Percentiles rank a stretch among this genome's conserved stretches.
Conservation (phyloP, 345 rosid genomes). For the Conringia planisiliqua region DNA sequence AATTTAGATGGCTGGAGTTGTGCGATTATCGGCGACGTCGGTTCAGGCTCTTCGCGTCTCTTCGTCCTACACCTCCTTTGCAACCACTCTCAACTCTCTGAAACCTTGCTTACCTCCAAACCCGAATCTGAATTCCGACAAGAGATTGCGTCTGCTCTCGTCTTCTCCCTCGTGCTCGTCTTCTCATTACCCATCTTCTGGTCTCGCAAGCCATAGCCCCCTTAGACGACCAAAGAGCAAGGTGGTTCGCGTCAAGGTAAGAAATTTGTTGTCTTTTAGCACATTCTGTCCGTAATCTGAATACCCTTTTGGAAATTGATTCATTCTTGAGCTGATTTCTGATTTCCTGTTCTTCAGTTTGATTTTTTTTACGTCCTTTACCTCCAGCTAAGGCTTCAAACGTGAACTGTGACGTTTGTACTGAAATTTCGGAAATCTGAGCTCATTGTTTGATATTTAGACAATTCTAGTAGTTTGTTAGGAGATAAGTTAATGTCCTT, state of each 20-base stretch:
- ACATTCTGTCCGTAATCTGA: background rate
- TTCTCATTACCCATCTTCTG: slow-evolving; percentile 17
- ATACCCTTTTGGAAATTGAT: background rate
- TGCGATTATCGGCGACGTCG: slow-evolving; percentile 40
- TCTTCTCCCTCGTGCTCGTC: slow-evolving; percentile 29
- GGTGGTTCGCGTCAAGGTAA: slow-evolving; percentile 26
- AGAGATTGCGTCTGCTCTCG: slow-evolving; percentile 39
- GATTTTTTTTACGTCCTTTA: background rate
- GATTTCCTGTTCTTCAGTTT: background rate
- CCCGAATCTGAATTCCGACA: slow-evolving; percentile 29
- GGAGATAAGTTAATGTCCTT: slow-evolving; percentile 2
- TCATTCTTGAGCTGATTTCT: background rate
- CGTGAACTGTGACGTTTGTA: background rate
- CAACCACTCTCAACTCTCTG: slow-evolving; percentile 37
- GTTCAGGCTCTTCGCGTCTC: slow-evolving; percentile 44
- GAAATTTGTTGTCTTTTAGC: background rate
- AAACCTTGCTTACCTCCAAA: slow-evolving; percentile 34
- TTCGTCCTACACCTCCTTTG: slow-evolving; percentile 36
- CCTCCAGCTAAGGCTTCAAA: background rate
- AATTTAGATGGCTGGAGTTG: slow-evolving; percentile 62
- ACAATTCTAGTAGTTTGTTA: background rate
- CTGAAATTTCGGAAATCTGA: background rate
- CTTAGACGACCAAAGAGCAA: slow-evolving; percentile 23
- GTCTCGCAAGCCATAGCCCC: background rate
- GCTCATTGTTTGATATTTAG: background rate